Percentiles rank a stretch among this genome's conserved stretches.
phyloP scores from a whole-genome alignment of 1,284 basidiomycete genomes.

The Tilletia walkeri region DNA sequence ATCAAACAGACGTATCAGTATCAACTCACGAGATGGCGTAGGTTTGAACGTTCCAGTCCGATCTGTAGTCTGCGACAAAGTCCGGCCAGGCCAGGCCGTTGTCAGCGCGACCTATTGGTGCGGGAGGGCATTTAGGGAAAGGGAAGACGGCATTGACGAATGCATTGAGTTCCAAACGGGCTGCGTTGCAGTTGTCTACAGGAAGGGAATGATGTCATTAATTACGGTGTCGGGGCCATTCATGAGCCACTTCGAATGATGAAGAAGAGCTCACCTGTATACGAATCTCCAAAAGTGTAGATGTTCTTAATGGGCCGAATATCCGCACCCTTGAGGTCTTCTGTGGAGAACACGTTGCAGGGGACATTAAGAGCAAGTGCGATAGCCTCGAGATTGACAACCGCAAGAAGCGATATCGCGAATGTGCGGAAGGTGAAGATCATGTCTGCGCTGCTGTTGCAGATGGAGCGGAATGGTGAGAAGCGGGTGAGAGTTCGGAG shows the following conservation, averaged over 20 bases:
- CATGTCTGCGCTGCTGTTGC: too few species aligned
- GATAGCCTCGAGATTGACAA: background rate
- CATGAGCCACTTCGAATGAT: background rate
- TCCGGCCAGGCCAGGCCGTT: slow-evolving; percentile 13
- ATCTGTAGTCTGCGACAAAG: background rate
- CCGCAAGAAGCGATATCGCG: background rate
- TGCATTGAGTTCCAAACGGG: background rate
- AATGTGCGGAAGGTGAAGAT: too few species aligned
- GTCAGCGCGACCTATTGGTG: slow-evolving; percentile 10
- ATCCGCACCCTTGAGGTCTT: slow-evolving; percentile 12
- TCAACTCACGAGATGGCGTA: background rate
- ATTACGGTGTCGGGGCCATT: background rate
- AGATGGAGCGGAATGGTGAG: too few species aligned
- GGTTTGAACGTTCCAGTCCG: background rate
- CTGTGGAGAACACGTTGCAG: background rate
- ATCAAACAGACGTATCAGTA: background rate
- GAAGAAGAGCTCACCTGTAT: background rate
- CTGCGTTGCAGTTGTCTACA: slow-evolving; percentile 11
- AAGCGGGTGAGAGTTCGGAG: too few species aligned
- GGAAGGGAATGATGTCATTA: background rate
- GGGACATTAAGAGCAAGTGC: background rate
- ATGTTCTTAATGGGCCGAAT: slow-evolving; percentile 12
- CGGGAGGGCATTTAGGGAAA: slow-evolving; percentile 10
- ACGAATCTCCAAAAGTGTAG: slow-evolving; percentile 8
- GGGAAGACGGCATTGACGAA: background rate